phyloP scores from a whole-genome alignment of 108 stramenopile species.

The Skeletonema marinoi region DNA sequence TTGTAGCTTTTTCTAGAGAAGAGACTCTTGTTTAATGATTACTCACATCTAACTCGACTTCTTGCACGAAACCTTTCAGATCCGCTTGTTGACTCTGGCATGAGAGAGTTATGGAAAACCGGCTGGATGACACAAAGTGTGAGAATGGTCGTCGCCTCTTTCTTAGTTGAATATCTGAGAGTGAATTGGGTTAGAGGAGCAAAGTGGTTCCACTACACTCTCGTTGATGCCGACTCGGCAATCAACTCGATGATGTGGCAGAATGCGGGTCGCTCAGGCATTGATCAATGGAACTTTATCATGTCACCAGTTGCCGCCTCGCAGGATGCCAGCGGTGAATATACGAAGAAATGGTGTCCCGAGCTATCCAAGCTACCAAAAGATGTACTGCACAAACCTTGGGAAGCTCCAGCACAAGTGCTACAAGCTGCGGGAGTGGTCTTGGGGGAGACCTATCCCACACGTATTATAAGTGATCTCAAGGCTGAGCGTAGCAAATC shows the following conservation, averaged over 20 bases:
- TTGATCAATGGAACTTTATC: background rate
- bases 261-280: constrained; percentile 50
- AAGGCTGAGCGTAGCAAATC: too few species aligned
- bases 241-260: constrained; percentile 70
- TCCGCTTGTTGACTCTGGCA: too few species aligned
- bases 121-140: constrained; percentile 79
- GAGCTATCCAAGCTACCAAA: constrained; percentile 33
- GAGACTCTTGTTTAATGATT: too few species aligned
- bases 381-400: background rate
- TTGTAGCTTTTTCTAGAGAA: too few species aligned
- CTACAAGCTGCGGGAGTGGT: too few species aligned
- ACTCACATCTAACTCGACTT: too few species aligned
- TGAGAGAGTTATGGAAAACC: constrained; percentile 63
- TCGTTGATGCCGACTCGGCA: constrained; percentile 58
- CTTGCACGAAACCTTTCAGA: too few species aligned
- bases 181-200: constrained; percentile 52
- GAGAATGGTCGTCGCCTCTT: constrained; percentile 53
- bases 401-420: too few species aligned
- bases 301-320: too few species aligned
- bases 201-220: constrained; percentile 61
- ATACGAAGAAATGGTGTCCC: constrained; percentile 46
- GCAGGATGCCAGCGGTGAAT: constrained; percentile 25
- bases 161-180: constrained; percentile 49
- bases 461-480: too few species aligned
- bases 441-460: too few species aligned